These are phyloP conservation scores for Primulina eburnea DNA, from an alignment of 257 asterid genomes.

Conservation along the genomic window DNA sequence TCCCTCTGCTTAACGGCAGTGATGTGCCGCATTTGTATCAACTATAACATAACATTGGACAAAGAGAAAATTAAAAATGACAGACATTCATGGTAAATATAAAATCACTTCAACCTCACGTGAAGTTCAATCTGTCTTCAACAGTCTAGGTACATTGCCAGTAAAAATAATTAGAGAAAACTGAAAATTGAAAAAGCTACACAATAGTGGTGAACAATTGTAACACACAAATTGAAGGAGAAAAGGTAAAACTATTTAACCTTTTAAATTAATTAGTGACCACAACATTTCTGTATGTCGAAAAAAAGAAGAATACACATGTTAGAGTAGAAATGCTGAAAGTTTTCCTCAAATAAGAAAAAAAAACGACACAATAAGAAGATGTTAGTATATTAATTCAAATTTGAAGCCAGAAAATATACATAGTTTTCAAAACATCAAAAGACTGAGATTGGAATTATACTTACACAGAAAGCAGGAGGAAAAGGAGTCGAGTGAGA, in stretches of 20 bases:
- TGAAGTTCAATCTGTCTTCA: background rate
- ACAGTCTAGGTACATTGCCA: background rate
- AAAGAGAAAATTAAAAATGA: background rate
- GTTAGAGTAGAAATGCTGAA: background rate
- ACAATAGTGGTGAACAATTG: background rate
- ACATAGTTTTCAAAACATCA: background rate
- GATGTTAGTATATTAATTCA: no score
- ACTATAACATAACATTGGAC: background rate
- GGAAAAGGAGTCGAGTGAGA: background rate
- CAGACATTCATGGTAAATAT: background rate
- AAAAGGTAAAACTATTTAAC: background rate
- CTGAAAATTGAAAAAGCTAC: background rate
- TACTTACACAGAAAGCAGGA: background rate
- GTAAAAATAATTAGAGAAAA: background rate
- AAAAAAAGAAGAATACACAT: background rate
- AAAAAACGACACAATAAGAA: background rate
- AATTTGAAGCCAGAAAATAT: background rate
- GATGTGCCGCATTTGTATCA: background rate
- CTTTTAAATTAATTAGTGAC: background rate
- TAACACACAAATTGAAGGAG: no score
- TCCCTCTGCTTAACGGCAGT: conserved; percentile 1
- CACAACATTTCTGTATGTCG: background rate
- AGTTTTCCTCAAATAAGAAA: background rate
- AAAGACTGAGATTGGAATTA: background rate
- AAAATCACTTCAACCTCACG: background rate